Evolutionary conservation across 768 basidiomycete genomes (phyloP), one percentile per base, ranked within the genome.

Genomic region (Hortiboletus campestris): DNA sequence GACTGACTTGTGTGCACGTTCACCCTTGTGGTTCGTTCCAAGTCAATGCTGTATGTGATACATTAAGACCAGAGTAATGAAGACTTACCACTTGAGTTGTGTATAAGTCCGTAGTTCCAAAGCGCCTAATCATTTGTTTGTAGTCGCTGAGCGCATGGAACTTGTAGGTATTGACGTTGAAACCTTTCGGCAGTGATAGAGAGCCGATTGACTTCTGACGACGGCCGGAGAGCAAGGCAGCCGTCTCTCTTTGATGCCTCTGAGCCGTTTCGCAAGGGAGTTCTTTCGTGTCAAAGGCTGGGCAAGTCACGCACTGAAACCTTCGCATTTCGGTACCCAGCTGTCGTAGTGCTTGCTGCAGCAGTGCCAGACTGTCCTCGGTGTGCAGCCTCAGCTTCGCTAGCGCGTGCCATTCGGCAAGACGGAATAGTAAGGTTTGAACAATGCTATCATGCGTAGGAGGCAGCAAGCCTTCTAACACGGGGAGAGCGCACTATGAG

Each of bases 391-490:
- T 34, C 0, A 58, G 20, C 8, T 58, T 58, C 0, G 48, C 57
- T 2, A 58, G 12, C 0, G 57, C 49, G 11, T 65, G 64, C 63
- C 63, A 65, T 49, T 65, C 53, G 6, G 47, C 48, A 2, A 62
- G 53, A 2, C 10, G 36, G 48, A 62, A 65, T 0, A 75, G 44
- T 0, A 77, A 53, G 2, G 59, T 57, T 8, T 60, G 49, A 1
- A 74, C 46, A 2, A 60, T 46, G 1, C 22, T 17, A 1, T 75
- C 56, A 19, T 74, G 61, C 0, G 29, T 46, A 9, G 63, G 53
- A 4, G 64, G 67, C 1, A 78, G 59, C 0, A 80, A 65, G 4
- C 71, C 75, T 7, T 79, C 73, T 31, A 78, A 76, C 0, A 64
- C 72, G 0, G 77, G 76, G 1, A 76, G 58, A 1, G 70, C 62